Base-by-base conservation (phyloP, 768 basidiomycete genomes). In the Auriscalpium microsporum region DNA sequence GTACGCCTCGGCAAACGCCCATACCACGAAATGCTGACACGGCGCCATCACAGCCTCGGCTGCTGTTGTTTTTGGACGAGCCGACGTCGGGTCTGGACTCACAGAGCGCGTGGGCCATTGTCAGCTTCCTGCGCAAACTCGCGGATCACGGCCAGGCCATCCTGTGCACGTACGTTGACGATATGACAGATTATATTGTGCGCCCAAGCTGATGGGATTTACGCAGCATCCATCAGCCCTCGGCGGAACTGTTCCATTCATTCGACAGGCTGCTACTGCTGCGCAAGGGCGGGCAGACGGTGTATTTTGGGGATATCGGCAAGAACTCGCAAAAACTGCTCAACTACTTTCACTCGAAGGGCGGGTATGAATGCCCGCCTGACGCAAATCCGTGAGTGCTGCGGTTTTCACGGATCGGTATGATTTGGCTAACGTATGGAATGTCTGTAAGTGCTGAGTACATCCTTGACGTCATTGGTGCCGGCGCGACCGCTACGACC, bases 31-130 rank as follows among this genome's bases (percentile, higher is more conserved):
- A 28, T 28, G 28, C 28, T 28, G 5, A 28, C 28, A 28, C 7
- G 4, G 28, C 28, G 28, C 40, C 40, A 13, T 42, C 14, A 21
- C 56, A 83, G 83, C 92, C 90, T 1, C 81, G 81, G 66, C 72
- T 93, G 0, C 73, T 95, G 0, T 76, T 94, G 16, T 94, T 94
- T 75, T 70, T 92, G 37, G 92, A 94, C 64, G 91, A 94, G 67
- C 93, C 93, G 0, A 94, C 92, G 0, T 71, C 88, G 23, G 90
- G 91, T 36, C 74, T 94, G 14, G 90, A 92, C 66, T 90, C 89
- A 3, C 89, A 91, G 68, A 87, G 84, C 53, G 90, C 90, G 2
- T 90, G 89, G 88, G 84, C 84, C 5, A 90, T 92, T 58, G 72
- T 90, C 52, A 70, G 75, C 2, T 90, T 94, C 72, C 72, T 94